phyloP scores from a whole-genome alignment of 2,329 filamentous ascomycete genomes.

The Paraconiothyrium brasiliense region DNA sequence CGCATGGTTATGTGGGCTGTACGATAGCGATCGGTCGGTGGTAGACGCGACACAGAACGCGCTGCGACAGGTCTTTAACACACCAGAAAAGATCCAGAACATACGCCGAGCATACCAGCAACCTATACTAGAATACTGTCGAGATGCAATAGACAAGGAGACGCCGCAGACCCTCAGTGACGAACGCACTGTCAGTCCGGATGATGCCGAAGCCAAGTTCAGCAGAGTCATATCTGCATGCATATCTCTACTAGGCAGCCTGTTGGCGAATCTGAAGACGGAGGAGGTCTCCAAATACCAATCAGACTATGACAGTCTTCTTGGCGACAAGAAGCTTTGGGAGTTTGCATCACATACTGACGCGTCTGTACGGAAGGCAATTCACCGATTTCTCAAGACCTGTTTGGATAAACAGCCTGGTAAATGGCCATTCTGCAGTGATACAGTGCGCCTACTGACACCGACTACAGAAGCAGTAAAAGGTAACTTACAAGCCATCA shows the following conservation, averaged over 20 bases:
- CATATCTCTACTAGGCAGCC: slow-evolving; percentile 63
- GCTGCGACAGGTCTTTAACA: slow-evolving; percentile 77
- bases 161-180: slow-evolving; percentile 86
- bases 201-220: slow-evolving; percentile 89
- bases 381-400: slow-evolving; percentile 65
- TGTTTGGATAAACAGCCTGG: slow-evolving; percentile 60
- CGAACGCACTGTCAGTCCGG: slow-evolving; percentile 80
- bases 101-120: slow-evolving; percentile 85
- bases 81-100: slow-evolving; percentile 77
- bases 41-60: slow-evolving; percentile 80
- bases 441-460: slow-evolving; percentile 3
- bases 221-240: slow-evolving; percentile 75
- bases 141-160: slow-evolving; percentile 79
- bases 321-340: slow-evolving; percentile 71
- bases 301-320: slow-evolving; percentile 70
- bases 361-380: slow-evolving; percentile 64
- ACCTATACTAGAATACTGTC: slow-evolving; percentile 83
- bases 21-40: slow-evolving; percentile 83
- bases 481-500: slow-evolving; percentile 64
- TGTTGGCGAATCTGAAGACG: slow-evolving; percentile 56
- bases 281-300: slow-evolving; percentile 69
- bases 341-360: slow-evolving; percentile 66
- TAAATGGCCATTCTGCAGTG: slow-evolving; percentile 15
- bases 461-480: slow-evolving; percentile 36
- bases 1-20: slow-evolving; percentile 89